These are phyloP conservation scores for Monosporascus sp. DNA, from an alignment of 2,329 filamentous ascomycete genomes.

Conservation along the genomic window DNA sequence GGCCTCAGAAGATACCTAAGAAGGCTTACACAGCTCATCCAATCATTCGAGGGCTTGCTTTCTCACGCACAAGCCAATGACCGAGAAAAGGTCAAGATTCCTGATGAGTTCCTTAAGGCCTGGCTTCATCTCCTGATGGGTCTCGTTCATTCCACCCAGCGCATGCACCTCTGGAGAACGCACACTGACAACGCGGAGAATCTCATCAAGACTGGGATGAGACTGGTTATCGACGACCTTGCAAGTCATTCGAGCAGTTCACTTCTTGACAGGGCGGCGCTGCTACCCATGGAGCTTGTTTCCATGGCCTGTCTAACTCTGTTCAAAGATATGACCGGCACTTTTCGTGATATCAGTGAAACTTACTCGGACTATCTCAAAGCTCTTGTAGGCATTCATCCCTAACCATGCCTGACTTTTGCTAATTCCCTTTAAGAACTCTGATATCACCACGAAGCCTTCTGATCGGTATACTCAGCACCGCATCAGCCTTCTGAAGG, in stretches of 20 bases:
- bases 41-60: constrained; percentile 12
- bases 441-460: constrained; percentile 31
- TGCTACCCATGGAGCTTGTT: constrained; percentile 36
- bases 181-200: background rate
- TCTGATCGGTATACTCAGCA: constrained; percentile 35
- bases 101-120: constrained; percentile 31
- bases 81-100: constrained; percentile 27
- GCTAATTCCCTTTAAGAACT: constrained; percentile 25
- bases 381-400: constrained; percentile 26
- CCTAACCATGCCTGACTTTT: constrained; percentile 1
- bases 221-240: background rate
- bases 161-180: background rate
- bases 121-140: constrained; percentile 39
- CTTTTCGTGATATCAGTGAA: constrained; percentile 32
- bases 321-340: constrained; percentile 30
- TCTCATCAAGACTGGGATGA: background rate
- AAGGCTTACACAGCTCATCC: constrained; percentile 7
- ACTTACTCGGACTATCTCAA: constrained; percentile 36
- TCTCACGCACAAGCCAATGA: constrained; percentile 20
- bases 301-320: constrained; percentile 33
- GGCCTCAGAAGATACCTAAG: constrained; percentile 5
- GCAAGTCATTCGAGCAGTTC: background rate
- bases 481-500: constrained; percentile 32
- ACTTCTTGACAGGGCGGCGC: constrained; percentile 29
- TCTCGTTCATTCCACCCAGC: constrained; percentile 21